Conservation (phyloP, 257 asterid species). For the Forsythia viridissima region DNA sequence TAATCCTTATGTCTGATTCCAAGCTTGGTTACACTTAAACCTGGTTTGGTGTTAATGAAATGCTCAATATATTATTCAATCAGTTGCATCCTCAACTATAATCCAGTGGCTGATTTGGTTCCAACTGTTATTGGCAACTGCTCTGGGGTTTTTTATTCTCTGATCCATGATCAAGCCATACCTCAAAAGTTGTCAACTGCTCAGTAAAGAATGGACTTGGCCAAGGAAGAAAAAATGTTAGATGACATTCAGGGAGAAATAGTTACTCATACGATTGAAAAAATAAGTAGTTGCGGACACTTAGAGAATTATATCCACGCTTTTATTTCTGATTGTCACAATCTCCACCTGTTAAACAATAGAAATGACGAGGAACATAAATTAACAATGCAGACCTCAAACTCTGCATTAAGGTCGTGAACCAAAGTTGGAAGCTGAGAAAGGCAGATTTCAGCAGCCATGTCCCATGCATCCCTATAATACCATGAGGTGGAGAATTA, state of each 20-base stretch:
- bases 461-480: conserved; percentile 99
- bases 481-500: conserved; percentile 18
- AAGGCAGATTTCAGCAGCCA: conserved; percentile 99
- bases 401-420: conserved; percentile 91
- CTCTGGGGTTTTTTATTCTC: no score
- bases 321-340: background rate
- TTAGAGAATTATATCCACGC: background rate
- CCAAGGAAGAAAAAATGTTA: conserved; percentile 43
- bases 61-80: no score
- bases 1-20: no score
- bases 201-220: conserved; percentile 56
- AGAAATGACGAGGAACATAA: conserved; percentile 7
- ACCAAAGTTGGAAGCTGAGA: conserved; percentile 92
- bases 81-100: no score
- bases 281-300: background rate
- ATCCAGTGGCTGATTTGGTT: no score
- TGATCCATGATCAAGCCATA: no score
- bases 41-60: no score
- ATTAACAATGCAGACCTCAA: conserved; percentile 57
- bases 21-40: no score
- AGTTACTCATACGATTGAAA: conserved; percentile 11
- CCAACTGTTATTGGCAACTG: no score
- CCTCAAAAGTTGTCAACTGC: no score
- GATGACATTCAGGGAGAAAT: conserved; percentile 4
- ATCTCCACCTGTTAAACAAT: conserved; percentile 14